These are phyloP conservation scores for Pichia heedii DNA, from an alignment of 805 yeast genomes.

Conservation along the genomic window DNA sequence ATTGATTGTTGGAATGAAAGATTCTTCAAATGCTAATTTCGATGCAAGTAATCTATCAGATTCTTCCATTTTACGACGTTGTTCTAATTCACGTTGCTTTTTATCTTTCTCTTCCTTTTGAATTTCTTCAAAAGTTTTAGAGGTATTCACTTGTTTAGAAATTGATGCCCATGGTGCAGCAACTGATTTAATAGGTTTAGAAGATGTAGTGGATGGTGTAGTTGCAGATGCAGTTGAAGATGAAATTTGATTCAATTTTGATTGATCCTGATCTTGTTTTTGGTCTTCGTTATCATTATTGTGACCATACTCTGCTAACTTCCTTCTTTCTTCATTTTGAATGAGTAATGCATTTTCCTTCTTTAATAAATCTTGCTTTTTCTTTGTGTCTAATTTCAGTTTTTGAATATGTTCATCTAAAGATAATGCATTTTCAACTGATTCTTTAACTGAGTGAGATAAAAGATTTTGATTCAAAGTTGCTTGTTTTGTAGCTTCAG, in stretches of 20 bases:
- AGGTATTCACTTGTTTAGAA: conserved; percentile 23
- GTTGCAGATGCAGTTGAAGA: background rate
- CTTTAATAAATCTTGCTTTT: conserved; percentile 1
- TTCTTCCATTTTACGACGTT: conserved; percentile 16
- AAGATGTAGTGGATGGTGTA: background rate
- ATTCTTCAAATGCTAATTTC: conserved; percentile 14
- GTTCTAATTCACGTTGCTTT: conserved; percentile 11
- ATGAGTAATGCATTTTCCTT: conserved; percentile 3
- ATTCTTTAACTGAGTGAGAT: background rate
- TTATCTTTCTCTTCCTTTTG: conserved; percentile 43
- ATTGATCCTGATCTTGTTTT: background rate
- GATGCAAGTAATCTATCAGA: conserved; percentile 18
- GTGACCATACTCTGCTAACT: background rate
- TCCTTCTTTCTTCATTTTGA: background rate
- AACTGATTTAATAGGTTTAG: conserved; percentile 1
- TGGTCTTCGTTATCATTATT: background rate
- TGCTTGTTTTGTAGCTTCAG: background rate
- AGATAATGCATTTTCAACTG: background rate
- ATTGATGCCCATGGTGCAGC: conserved; percentile 30
- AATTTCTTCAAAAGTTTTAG: conserved; percentile 51
- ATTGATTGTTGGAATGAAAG: conserved; percentile 1
- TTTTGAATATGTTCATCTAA: conserved; percentile 4
- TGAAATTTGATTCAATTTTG: no score
- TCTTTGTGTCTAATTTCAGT: conserved; percentile 5
- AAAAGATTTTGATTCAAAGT: no score